A percentile compares a stretch with the other conserved stretches of the same genome.
phyloP scores from a whole-genome alignment of 768 basidiomycete species.

The Xerocomellus intermedius region DNA sequence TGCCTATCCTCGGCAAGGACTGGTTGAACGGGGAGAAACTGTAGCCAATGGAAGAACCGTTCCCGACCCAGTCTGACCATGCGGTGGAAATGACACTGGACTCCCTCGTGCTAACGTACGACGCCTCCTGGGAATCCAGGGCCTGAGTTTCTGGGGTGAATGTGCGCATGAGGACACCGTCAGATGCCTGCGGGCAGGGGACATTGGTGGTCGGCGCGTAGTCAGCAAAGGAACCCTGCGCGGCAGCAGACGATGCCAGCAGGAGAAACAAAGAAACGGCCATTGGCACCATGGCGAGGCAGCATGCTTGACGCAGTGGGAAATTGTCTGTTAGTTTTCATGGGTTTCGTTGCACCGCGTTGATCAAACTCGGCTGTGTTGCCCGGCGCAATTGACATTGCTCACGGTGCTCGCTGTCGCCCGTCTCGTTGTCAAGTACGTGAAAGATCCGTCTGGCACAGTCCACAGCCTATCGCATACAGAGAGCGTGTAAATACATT shows the following conservation, averaged over 20 bases:
- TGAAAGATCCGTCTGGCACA: too few relatives aligned
- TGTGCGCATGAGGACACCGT: slow-evolving; percentile 44
- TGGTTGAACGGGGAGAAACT: slow-evolving; percentile 41
- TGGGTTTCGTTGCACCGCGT: slow-evolving; percentile 7
- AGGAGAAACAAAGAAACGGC: background rate
- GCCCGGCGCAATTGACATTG: background rate
- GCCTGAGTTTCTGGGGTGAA: slow-evolving; percentile 51
- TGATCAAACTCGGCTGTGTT: slow-evolving; percentile 13
- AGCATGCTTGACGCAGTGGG: slow-evolving; percentile 10
- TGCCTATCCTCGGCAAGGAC: slow-evolving; percentile 51
- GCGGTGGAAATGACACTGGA: slow-evolving; percentile 42
- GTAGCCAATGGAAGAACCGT: slow-evolving; percentile 54
- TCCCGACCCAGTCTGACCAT: slow-evolving; percentile 60
- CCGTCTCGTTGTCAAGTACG: too few relatives aligned
- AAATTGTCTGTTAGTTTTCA: background rate
- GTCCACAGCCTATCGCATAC: background rate
- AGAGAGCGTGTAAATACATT: background rate
- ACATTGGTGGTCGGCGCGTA: slow-evolving; percentile 53
- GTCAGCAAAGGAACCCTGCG: slow-evolving; percentile 35
- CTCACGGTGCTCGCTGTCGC: background rate
- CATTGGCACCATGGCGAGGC: slow-evolving; percentile 9
- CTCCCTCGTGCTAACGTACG: slow-evolving; percentile 47
- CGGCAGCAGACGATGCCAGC: background rate
- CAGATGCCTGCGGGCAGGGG: slow-evolving; percentile 50
- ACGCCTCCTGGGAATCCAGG: slow-evolving; percentile 47